A percentile compares a stretch with the other conserved stretches of the same genome.
These are phyloP conservation scores for Staphylotrichum longicolle DNA, from an alignment of 495 filamentous ascomycete genomes.

Conservation along the genomic window DNA sequence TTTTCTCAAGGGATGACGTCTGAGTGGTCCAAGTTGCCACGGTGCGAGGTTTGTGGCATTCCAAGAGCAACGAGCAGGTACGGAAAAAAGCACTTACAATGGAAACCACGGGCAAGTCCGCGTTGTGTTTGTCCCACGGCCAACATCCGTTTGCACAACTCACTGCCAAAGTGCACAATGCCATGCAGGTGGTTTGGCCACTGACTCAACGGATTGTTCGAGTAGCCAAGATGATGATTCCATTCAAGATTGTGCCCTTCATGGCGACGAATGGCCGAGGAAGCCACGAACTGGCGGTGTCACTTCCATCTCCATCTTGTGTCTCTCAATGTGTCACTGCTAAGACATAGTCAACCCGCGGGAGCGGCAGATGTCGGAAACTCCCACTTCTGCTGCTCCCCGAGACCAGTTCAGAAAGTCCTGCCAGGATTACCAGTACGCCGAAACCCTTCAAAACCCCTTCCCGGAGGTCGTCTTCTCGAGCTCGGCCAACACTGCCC, in stretches of 20 bases:
- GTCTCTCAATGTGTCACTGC: neutral
- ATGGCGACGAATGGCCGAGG: neutral
- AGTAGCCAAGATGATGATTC: neutral
- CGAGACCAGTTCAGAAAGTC: slow-evolving; percentile 18
- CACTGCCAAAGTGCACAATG: neutral
- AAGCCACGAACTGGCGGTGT: neutral
- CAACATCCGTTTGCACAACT: neutral
- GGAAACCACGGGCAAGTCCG: neutral
- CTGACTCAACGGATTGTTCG: neutral
- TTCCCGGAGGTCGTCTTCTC: slow-evolving; percentile 27
- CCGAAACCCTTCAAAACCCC: slow-evolving; percentile 30
- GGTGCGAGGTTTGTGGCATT: neutral
- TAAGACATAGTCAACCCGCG: slow-evolving; percentile 14
- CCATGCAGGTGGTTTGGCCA: neutral
- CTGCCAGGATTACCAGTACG: slow-evolving; percentile 30
- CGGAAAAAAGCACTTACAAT: neutral
- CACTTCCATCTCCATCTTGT: slow-evolving; percentile 1
- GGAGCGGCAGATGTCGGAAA: slow-evolving; percentile 15
- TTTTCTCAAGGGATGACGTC: too few relatives aligned
- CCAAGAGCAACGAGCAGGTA: neutral
- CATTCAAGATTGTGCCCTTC: neutral
- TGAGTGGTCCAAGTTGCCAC: too few relatives aligned
- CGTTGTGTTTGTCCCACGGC: neutral
- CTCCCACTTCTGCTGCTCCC: neutral
- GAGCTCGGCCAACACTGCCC: neutral